Base-by-base conservation (phyloP, 1,284 basidiomycete genomes). In the Butyriboletus regius region DNA sequence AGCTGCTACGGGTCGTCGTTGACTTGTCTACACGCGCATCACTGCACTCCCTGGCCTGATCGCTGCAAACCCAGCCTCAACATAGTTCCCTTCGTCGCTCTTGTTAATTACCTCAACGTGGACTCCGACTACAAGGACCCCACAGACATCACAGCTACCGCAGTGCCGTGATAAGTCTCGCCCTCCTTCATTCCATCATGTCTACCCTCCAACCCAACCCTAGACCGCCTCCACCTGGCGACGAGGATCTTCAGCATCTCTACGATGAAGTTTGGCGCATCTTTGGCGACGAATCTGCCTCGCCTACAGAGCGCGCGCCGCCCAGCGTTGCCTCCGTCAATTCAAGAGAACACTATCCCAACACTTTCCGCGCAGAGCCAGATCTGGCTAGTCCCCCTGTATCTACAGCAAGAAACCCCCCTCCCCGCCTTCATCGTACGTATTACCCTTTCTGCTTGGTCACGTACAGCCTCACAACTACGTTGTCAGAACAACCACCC, bases 191-290 rank as follows among this genome's bases (percentile, higher is more conserved):
- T 37, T 42, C 47, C 49, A 55, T 49, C 57, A 70, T 68, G 67
- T 63, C 66, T 43, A 31, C 60, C 2, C 56, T 60, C 35, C 56
- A 58, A 15, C 42, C 60, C 39, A 62, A 59, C 52, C 70, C 71
- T 53, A 66, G 53, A 57, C 65, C 65, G 49, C 72, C 59, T n/a
- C 69, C 69, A 33, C 71, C 80, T 15, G 76, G 75, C 51, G 83
- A 86, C 57, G 81, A 81, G 57, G 83, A 85, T 60, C 73, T 87
- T 8, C 78, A 81, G 56, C 72, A 75, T 55, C 76, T 87, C 43
- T 87, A 86, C 66, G 78, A 84, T 52, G 79, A 84, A 67, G 83
- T 87, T 22, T 81, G 81, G 74, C 78, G 77, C 28, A 77, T 77
- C 43, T 87, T 83, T 61, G 68, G 72, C 31, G 75, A 78, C 28